A percentile compares a stretch with the other conserved stretches of the same genome.
Evolutionary conservation across 495 filamentous ascomycete species (phyloP).

Genomic region (Hypoxylon fuscum): DNA sequence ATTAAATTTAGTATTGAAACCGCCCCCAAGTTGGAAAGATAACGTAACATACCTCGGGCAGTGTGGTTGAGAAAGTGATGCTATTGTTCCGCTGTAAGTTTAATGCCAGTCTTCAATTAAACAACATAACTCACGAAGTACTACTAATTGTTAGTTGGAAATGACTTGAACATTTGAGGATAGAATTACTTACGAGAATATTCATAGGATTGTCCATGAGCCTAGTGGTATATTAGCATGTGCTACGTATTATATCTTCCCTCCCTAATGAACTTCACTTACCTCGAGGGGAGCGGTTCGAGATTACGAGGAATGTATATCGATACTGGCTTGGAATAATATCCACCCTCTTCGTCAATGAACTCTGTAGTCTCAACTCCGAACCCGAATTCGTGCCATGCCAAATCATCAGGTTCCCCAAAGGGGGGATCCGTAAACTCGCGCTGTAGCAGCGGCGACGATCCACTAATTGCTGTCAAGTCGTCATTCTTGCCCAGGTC

Average conservation of each 20-base stretch:
- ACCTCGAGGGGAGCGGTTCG: constrained; percentile 57
- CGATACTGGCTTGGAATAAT: constrained; percentile 74
- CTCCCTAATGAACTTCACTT: neutral
- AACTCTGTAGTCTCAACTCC: constrained; percentile 57
- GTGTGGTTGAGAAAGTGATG: constrained; percentile 87
- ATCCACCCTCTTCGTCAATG: constrained; percentile 64
- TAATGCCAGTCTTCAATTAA: neutral
- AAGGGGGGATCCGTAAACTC: constrained; percentile 32
- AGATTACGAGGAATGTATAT: constrained; percentile 47
- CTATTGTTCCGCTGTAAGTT: constrained; percentile 25
- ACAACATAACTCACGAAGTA: constrained; percentile 50
- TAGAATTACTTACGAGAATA: constrained; percentile 65
- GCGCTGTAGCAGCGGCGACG: constrained; percentile 53
- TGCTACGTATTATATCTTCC: neutral
- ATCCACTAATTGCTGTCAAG: constrained; percentile 53
- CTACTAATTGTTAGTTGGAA: constrained; percentile 42
- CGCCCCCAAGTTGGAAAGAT: neutral
- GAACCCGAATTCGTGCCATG: constrained; percentile 55
- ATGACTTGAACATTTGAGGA: constrained; percentile 25
- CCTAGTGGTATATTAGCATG: constrained; percentile 25
- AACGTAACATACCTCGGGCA: constrained; percentile 54
- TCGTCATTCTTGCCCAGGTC: constrained; percentile 78
- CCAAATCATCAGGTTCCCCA: constrained; percentile 31
- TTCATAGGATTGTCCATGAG: constrained; percentile 79
- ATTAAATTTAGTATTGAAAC: constrained; percentile 14